Percentiles rank a stretch among this genome's conserved stretches.
These are phyloP conservation scores for Mycena vulgaris DNA, from an alignment of 768 basidiomycete genomes.

Conservation along the genomic window DNA sequence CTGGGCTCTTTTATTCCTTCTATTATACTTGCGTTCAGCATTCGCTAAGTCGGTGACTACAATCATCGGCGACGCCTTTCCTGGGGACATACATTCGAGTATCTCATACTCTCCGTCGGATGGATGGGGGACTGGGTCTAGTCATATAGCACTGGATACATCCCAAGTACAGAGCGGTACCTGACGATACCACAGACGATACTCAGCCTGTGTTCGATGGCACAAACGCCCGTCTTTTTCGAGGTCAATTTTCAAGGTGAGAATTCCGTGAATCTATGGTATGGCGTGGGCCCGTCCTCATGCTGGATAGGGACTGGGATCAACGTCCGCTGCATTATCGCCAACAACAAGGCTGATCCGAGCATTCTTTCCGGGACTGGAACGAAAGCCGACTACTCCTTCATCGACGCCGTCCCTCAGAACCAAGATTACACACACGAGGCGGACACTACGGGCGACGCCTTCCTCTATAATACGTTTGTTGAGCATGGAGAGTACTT, in stretches of 20 bases:
- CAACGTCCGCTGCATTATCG: conserved; percentile 22
- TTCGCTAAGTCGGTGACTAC: conserved; percentile 18
- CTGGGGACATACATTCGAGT: conserved; percentile 12
- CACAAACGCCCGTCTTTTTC: conserved; percentile 14
- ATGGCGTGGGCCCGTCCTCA: background rate
- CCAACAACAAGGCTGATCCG: conserved; percentile 14
- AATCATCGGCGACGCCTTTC: conserved; percentile 20
- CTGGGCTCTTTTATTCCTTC: background rate
- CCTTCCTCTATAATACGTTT: conserved; percentile 23
- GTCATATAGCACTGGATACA: conserved; percentile 2
- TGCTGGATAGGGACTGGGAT: conserved; percentile 17
- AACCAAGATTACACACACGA: conserved; percentile 11
- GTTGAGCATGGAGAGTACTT: background rate
- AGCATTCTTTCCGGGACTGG: conserved; percentile 21
- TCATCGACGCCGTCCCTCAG: conserved; percentile 15
- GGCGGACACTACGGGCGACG: conserved; percentile 21
- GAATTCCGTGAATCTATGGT: background rate
- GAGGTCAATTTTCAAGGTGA: conserved; percentile 22
- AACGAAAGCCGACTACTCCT: conserved; percentile 23
- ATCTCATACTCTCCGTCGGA: conserved; percentile 1
- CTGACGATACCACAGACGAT: conserved; percentile 24
- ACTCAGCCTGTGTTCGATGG: conserved; percentile 20
- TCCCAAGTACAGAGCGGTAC: background rate
- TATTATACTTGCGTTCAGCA: background rate
- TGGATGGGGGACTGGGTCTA: background rate